Evolutionary conservation across 305 asterid genomes (phyloP).

Genomic region (Fraxinus paxiana): DNA sequence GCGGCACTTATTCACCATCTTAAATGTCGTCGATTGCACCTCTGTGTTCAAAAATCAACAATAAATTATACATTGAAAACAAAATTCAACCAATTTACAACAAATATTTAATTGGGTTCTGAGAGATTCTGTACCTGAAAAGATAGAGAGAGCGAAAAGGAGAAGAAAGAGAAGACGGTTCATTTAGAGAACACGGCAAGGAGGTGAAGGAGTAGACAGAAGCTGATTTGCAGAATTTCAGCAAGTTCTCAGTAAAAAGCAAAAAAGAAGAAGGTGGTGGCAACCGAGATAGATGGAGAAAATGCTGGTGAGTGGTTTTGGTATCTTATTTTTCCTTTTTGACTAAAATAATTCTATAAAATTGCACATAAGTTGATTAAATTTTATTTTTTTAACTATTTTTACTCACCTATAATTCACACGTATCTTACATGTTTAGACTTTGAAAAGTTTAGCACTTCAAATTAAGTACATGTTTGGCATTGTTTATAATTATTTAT

Average conservation of each 20-base stretch:
- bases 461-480: not conserved
- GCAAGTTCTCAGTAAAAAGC: not conserved
- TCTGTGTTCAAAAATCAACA: constrained; percentile 32
- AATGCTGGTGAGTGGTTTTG: not conserved
- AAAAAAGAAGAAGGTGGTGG: not conserved
- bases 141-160: constrained; percentile 36
- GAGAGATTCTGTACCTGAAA: constrained; percentile 35
- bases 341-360: not conserved
- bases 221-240: constrained; percentile 14
- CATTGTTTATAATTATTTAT: not conserved
- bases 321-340: not conserved
- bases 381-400: too few relatives aligned
- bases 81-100: not conserved
- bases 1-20: constrained; percentile 79
- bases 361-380: not conserved
- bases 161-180: constrained; percentile 28
- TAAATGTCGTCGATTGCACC: constrained; percentile 67
- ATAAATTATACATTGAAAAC: not conserved
- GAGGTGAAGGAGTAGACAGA: not conserved
- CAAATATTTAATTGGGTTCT: not conserved
- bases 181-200: constrained; percentile 29
- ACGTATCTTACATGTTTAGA: not conserved
- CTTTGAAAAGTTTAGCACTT: not conserved
- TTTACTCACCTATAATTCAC: not conserved
- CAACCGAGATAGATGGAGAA: not conserved